Evolutionary conservation across 345 rosid genomes (phyloP).

Genomic region (Eutrema japonicum): DNA sequence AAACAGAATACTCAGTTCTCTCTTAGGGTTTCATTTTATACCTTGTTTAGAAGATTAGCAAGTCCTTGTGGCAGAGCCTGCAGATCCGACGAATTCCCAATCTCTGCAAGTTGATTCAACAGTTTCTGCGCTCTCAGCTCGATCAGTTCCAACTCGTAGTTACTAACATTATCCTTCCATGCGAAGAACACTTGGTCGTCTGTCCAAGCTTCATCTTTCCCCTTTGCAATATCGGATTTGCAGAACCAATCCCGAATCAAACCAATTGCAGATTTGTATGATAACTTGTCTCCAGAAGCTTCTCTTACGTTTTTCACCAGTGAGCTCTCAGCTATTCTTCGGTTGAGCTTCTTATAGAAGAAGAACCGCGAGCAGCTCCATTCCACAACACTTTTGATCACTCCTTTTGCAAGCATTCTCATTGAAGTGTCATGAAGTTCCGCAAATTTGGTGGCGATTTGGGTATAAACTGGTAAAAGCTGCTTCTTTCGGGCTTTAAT

Average conservation of each 20-base stretch:
- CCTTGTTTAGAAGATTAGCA: slow-evolving; percentile 85
- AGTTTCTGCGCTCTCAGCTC: slow-evolving; percentile 83
- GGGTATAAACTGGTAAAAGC: slow-evolving; percentile 86
- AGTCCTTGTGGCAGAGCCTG: slow-evolving; percentile 89
- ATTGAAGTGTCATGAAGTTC: slow-evolving; percentile 93
- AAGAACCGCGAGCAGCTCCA: slow-evolving; percentile 72
- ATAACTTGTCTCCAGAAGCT: slow-evolving; percentile 70
- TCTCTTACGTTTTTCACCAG: slow-evolving; percentile 63
- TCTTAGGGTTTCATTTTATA: slow-evolving; percentile 34
- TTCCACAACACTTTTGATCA: slow-evolving; percentile 86
- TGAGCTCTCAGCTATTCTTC: slow-evolving; percentile 81
- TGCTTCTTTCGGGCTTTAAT: slow-evolving; percentile 79
- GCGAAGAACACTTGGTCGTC: slow-evolving; percentile 81
- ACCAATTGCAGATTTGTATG: slow-evolving; percentile 64
- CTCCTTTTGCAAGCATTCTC: slow-evolving; percentile 96
- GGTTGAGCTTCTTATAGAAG: slow-evolving; percentile 70
- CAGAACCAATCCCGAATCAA: slow-evolving; percentile 82
- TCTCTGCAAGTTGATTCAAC: slow-evolving; percentile 62
- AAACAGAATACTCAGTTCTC: slow-evolving; percentile 9
- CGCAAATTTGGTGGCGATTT: slow-evolving; percentile 91
- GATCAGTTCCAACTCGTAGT: slow-evolving; percentile 63
- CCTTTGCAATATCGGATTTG: slow-evolving; percentile 58
- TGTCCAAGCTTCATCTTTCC: slow-evolving; percentile 69
- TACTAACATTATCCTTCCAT: slow-evolving; percentile 69
- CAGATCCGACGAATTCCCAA: slow-evolving; percentile 77